Evolutionary conservation across 176 grass and related monocot genomes (phyloP).

Genomic region (Eragrostis nindensis): DNA sequence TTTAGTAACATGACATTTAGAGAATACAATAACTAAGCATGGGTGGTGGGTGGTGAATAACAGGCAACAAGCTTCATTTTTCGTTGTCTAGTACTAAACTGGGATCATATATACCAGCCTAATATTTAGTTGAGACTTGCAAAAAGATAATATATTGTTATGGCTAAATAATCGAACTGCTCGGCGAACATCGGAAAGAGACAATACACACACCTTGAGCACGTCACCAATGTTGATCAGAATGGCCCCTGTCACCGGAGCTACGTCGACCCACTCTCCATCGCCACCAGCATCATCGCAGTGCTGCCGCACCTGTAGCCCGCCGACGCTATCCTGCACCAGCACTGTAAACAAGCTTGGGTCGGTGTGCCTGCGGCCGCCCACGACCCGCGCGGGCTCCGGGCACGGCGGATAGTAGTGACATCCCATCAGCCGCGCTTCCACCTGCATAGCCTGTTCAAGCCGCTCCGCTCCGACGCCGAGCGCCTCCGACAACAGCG

Average conservation of each 20-base stretch:
- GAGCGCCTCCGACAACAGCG: too few relatives aligned
- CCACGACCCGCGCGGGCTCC: constrained; percentile 43
- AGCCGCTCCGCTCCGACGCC: too few relatives aligned
- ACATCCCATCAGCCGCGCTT: constrained; percentile 47
- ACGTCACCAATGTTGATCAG: constrained; percentile 51
- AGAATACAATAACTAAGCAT: too few relatives aligned
- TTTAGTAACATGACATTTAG: too few relatives aligned
- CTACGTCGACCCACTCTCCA: constrained; percentile 41
- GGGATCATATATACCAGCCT: too few relatives aligned
- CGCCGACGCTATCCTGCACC: constrained; percentile 44
- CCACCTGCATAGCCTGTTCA: constrained; percentile 32
- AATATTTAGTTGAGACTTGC: background rate
- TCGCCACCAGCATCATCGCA: background rate
- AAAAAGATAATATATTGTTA: background rate
- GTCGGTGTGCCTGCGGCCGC: constrained; percentile 49
- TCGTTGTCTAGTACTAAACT: too few relatives aligned
- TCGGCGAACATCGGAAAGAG: background rate
- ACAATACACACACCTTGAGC: constrained; percentile 39
- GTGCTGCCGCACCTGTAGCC: constrained; percentile 35
- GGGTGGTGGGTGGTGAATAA: too few relatives aligned
- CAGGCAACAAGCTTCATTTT: too few relatives aligned
- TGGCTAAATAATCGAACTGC: background rate
- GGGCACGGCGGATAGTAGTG: constrained; percentile 63
- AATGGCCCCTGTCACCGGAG: constrained; percentile 34
- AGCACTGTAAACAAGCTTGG: too few relatives aligned